phyloP scores from a whole-genome alignment of 257 asterid species.

The Scutellaria minor region DNA sequence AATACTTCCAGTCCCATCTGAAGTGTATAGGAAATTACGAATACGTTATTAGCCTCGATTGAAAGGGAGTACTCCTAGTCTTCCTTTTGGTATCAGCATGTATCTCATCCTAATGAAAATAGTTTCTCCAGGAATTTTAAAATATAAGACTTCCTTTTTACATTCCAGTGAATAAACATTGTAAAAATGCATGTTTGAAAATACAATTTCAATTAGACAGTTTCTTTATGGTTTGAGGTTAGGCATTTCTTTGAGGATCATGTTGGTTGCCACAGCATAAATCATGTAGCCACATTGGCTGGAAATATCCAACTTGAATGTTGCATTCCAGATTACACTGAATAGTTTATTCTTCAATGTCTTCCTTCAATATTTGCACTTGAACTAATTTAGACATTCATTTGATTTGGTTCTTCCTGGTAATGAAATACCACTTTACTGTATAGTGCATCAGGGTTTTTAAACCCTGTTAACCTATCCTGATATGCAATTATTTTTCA shows the following conservation, averaged over 20 bases:
- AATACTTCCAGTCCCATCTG: not conserved
- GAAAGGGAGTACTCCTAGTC: not conserved
- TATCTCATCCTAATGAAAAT: not conserved
- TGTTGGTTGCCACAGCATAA: slow-evolving; percentile 20
- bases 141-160: slow-evolving; percentile 2
- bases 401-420: slow-evolving; percentile 28
- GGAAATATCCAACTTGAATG: slow-evolving; percentile 23
- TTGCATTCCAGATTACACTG: slow-evolving; percentile 4
- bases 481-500: slow-evolving; percentile 42
- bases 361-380: not conserved
- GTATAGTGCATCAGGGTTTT: slow-evolving; percentile 15
- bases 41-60: slow-evolving; percentile 1
- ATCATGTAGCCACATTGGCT: slow-evolving; percentile 6
- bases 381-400: not conserved
- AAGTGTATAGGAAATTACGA: slow-evolving; percentile 10
- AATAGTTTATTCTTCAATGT: slow-evolving; percentile 12
- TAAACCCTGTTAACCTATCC: slow-evolving; percentile 14
- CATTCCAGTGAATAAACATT: not conserved
- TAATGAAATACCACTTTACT: slow-evolving; percentile 25
- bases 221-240: not conserved
- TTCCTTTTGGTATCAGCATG: slow-evolving; percentile 4
- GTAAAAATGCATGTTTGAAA: not conserved
- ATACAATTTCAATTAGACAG: not conserved
- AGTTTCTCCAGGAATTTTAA: slow-evolving; percentile 10
- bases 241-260: slow-evolving; percentile 3